Evolutionary conservation across 768 basidiomycete genomes (phyloP), one percentile per base, ranked within the genome.

Genomic region (Suillus spraguei): DNA sequence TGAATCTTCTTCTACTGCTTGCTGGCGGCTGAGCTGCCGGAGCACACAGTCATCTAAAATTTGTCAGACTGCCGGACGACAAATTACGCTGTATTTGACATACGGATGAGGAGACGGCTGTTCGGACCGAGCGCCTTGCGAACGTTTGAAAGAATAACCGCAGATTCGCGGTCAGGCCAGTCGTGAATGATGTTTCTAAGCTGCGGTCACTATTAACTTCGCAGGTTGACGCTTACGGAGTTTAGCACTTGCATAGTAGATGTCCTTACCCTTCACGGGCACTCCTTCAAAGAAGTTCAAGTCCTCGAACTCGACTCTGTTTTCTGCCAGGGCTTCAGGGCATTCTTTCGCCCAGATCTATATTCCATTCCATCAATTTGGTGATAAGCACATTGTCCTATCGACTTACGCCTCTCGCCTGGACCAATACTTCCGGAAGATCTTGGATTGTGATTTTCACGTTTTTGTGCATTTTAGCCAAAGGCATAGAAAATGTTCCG

Each of bases 201-300:
- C 68, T 74, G 47, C 11, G 20, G 54, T n/a, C 35, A 49, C 32
- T 4, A 17, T 52, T n/a, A 44, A n/a, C 41, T 10, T 53, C 10
- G 14, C 16, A 24, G 28, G 4, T 44, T 42, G 24, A 22, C 22
- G 41, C 36, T 16, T 16, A 16, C n/a, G 16, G 41, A 24, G 17
- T 33, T 54, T 4, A n/a, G n/a, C 14, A 64, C 76, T 17, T 63
- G 76, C 76, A 33, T 75, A 79, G 61, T 79, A 79, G n/a, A 76
- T 53, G 24, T 75, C 69, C 41, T 70, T 66, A 1, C 62, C 73
- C 50, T 66, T 62, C 6, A 69, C 67, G 1, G 74, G 76, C 46
- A 63, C 38, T 44, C 74, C 64, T 16, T 66, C 65, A 36, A 79
- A 67, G 62, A 79, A 77, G 60, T 75, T 64, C 2, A 76, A 67